Evolutionary conservation across 345 rosid species (phyloP).

Genomic region (Cardamine chenopodiifolia): DNA sequence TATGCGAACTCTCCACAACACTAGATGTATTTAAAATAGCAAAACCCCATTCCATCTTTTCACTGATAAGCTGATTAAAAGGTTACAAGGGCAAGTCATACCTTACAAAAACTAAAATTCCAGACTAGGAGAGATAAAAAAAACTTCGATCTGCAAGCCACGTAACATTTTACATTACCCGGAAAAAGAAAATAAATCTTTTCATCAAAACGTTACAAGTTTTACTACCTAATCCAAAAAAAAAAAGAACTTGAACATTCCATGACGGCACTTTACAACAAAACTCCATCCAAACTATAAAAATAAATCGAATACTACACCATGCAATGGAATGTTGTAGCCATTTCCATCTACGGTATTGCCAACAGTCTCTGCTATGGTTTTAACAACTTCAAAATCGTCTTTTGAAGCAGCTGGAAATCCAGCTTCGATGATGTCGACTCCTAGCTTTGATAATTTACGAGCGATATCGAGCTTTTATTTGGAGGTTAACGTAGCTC

Average conservation of each 20-base stretch:
- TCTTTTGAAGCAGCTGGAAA: slow-evolving; percentile 6
- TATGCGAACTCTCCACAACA: slow-evolving; percentile 3
- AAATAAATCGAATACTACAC: not conserved
- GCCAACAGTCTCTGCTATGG: not conserved
- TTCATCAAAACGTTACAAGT: not conserved
- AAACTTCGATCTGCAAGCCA: not conserved
- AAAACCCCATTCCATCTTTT: not conserved
- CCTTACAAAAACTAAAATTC: not conserved
- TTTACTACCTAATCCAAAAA: not conserved
- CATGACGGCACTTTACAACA: not conserved
- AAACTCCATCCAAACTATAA: not conserved
- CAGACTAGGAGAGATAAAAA: not conserved
- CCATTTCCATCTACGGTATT: not conserved
- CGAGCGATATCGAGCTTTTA: slow-evolving; percentile 15
- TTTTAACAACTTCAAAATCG: slow-evolving; percentile 13
- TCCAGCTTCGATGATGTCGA: slow-evolving; percentile 20
- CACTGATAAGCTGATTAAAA: not conserved
- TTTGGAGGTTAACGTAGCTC: slow-evolving; percentile 7
- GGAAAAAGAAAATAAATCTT: not conserved
- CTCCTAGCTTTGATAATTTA: not conserved
- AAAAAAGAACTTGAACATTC: not conserved
- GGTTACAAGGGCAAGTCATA: not conserved
- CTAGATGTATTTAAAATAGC: not conserved
- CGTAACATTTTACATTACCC: not conserved
- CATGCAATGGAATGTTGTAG: not conserved